Evolutionary conservation across 2,329 filamentous ascomycete species (phyloP).

Genomic region (Byssochlamys sp.): DNA sequence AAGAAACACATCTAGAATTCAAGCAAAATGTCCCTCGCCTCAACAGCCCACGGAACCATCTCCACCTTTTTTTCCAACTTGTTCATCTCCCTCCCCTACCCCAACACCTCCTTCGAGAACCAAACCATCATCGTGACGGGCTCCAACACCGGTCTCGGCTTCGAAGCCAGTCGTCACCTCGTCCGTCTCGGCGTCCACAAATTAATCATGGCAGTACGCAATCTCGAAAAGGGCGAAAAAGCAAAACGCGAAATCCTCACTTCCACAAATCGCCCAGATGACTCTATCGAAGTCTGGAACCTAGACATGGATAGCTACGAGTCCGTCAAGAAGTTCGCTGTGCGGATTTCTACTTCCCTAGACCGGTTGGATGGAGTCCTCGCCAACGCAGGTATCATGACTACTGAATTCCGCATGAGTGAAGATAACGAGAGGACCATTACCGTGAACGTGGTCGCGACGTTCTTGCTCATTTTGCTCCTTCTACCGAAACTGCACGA

Average conservation of each 20-base stretch:
- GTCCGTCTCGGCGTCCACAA: conserved; percentile 30
- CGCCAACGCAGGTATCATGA: conserved; percentile 36
- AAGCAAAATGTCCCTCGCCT: conserved; percentile 3
- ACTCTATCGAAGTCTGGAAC: conserved; percentile 40
- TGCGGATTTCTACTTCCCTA: conserved; percentile 24
- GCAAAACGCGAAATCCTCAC: conserved; percentile 20
- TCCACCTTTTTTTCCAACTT: conserved; percentile 4
- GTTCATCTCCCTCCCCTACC: conserved; percentile 2
- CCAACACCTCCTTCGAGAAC: conserved; percentile 11
- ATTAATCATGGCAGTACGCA: conserved; percentile 43
- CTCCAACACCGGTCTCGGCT: conserved; percentile 41
- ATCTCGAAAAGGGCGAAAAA: conserved; percentile 32
- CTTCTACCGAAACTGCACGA: conserved; percentile 12
- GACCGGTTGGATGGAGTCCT: conserved; percentile 36
- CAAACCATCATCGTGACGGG: conserved; percentile 43
- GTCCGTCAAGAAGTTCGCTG: conserved; percentile 37
- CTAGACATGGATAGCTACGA: conserved; percentile 42
- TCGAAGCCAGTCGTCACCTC: conserved; percentile 36
- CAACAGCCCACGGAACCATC: conserved; percentile 2
- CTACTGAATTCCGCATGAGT: conserved; percentile 7
- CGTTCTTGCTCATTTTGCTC: conserved; percentile 12
- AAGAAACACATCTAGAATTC: not conserved
- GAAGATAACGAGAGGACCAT: conserved; percentile 18
- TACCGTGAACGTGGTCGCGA: conserved; percentile 30
- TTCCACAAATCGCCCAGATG: conserved; percentile 23